Evolutionary conservation across 2,329 filamentous ascomycete genomes (phyloP).

Genomic region (Fusarium sp.): DNA sequence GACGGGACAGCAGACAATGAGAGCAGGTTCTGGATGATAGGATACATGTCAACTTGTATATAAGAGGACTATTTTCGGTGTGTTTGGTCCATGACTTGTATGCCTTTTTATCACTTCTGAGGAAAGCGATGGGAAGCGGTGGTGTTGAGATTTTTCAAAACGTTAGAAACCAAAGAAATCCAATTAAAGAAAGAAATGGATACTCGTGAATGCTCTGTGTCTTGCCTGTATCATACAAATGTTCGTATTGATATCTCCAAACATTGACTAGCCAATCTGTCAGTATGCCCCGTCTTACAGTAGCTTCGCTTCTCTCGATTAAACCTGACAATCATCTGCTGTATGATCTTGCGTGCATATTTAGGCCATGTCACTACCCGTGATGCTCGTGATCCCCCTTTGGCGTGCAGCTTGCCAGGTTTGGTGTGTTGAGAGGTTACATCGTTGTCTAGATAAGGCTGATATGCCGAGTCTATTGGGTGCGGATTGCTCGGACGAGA

Average conservation of each 20-base stretch:
- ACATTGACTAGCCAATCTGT: background rate
- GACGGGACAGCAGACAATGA: background rate
- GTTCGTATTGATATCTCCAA: background rate
- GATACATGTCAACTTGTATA: conserved; percentile 41
- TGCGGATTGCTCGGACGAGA: background rate
- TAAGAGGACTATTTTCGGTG: conserved; percentile 31
- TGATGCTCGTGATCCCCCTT: conserved; percentile 12
- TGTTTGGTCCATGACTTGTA: conserved; percentile 32
- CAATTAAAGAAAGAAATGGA: conserved; percentile 29
- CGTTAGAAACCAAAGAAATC: conserved; percentile 32
- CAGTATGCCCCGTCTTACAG: background rate
- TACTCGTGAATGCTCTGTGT: conserved; percentile 6
- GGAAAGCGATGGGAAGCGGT: conserved; percentile 12
- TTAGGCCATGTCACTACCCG: background rate
- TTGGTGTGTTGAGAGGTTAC: conserved; percentile 1
- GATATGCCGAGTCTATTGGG: conserved; percentile 19
- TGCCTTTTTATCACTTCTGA: conserved; percentile 3
- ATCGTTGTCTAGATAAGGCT: conserved; percentile 29
- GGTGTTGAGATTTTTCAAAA: conserved; percentile 32
- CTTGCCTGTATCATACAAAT: background rate
- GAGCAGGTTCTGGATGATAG: conserved; percentile 7
- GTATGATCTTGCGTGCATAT: background rate
- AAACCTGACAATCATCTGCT: background rate
- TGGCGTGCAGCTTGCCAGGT: background rate
- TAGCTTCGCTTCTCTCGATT: background rate